Evolutionary conservation across 2,329 filamentous ascomycete species (phyloP).

Genomic region (Aspergillus ochraceus): DNA sequence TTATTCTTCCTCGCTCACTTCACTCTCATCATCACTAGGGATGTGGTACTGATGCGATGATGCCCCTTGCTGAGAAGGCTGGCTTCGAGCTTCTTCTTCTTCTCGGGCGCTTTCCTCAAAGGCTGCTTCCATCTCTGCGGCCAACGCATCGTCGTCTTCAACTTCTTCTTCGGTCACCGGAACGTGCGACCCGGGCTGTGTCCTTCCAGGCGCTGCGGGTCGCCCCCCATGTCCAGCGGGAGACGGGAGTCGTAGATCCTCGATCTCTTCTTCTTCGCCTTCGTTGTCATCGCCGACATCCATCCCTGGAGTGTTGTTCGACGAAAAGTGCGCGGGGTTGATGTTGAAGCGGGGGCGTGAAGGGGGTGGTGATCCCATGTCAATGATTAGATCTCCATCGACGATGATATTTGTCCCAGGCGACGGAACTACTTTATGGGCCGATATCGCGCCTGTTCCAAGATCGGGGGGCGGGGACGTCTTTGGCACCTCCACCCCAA

Average conservation of each 20-base stretch:
- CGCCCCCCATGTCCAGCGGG: constrained; percentile 29
- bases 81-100: constrained; percentile 43
- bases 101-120: constrained; percentile 45
- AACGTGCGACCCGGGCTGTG: constrained; percentile 19
- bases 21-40: constrained; percentile 58
- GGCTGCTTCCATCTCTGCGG: constrained; percentile 59
- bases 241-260: constrained; percentile 38
- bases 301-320: constrained; percentile 41
- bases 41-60: constrained; percentile 32
- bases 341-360: constrained; percentile 39
- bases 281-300: constrained; percentile 34
- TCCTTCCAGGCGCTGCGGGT: constrained; percentile 12
- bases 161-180: constrained; percentile 29
- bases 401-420: constrained; percentile 47
- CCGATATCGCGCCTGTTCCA: constrained; percentile 29
- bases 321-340: constrained; percentile 44
- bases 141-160: constrained; percentile 54
- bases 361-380: constrained; percentile 49
- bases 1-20: constrained; percentile 67
- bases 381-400: constrained; percentile 49
- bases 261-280: constrained; percentile 40
- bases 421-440: constrained; percentile 34
- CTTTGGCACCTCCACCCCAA: constrained; percentile 22
- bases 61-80: constrained; percentile 27
- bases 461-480: constrained; percentile 35